These are phyloP conservation scores for Syzygium grande DNA, from an alignment of 345 rosid species.

Conservation along the genomic window DNA sequence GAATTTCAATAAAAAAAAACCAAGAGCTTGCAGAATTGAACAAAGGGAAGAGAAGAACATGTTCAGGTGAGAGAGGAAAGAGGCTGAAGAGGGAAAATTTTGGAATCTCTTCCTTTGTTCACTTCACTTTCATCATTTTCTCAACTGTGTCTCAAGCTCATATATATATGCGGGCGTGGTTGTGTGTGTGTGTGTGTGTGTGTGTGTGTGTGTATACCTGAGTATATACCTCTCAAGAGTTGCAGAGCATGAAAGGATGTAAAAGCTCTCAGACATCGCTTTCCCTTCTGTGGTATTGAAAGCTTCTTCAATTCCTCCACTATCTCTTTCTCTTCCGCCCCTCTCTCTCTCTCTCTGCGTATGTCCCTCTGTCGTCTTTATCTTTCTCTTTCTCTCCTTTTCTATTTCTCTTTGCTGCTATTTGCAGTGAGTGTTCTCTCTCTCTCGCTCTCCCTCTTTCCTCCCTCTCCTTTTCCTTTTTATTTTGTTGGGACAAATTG, in stretches of 20 bases:
- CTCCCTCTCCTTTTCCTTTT: neutral
- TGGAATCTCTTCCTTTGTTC: neutral
- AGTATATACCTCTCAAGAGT: slow-evolving; percentile 21
- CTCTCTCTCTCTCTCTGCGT: slow-evolving; percentile 33
- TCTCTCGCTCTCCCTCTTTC: neutral
- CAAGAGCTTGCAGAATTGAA: neutral
- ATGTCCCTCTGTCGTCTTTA: slow-evolving; percentile 14
- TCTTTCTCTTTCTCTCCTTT: slow-evolving; percentile 9
- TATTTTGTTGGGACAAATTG: slow-evolving; percentile 5
- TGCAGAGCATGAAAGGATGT: slow-evolving; percentile 35
- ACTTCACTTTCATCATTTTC: neutral
- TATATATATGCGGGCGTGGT: neutral
- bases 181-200: neutral
- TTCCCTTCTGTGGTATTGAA: slow-evolving; percentile 34
- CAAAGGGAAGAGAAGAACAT: neutral
- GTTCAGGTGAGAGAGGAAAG: neutral
- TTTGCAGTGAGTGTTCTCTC: neutral
- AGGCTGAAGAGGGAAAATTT: neutral
- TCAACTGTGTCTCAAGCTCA: neutral
- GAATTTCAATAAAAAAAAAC: neutral
- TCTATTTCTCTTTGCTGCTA: neutral
- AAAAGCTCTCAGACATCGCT: slow-evolving; percentile 56
- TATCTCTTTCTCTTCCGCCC: slow-evolving; percentile 31
- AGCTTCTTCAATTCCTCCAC: slow-evolving; percentile 14
- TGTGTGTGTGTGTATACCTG: neutral